Evolutionary conservation across 331 rosid species (phyloP), one percentile per base, ranked within the genome.

Genomic region (Cucumis variabilis): DNA sequence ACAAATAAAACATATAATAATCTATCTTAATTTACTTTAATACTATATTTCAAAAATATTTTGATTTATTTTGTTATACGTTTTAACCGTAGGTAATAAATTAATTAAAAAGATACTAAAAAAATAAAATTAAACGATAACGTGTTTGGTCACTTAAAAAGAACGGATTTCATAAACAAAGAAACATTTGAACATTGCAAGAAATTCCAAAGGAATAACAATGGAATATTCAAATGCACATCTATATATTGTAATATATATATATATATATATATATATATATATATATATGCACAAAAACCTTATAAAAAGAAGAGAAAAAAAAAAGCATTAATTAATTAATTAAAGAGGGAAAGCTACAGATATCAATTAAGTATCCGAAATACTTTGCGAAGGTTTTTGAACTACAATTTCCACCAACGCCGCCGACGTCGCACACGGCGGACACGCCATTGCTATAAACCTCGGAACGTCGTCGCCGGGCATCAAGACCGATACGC

Each of bases 401-500:
- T 81, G 85, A 13, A 58, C 51, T 28, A 58, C 50, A 58, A 81
- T 44, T 5, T 58, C 85, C 7, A 81, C 70, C 23, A 81, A 55
- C 68, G 84, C 8, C 23, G 83, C 68, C 68, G 85, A 17, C 85
- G 44, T 41, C 37, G 15, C 25, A 80, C 50, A 55, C 33, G 85
- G 92, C 27, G 85, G 93, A 28, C 96, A 91, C 27, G 88, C 93
- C 87, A 90, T 19, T 9, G 95, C 96, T 84, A 94, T 88, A 92
- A 94, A 94, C 87, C 71, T 94, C 11, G 96, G 96, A 27, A 94
- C 85, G 77, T 87, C 87, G 19, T 94, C 95, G 41, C 96, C 96
- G 17, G 96, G 96, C 96, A 94, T 94, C 93, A 92, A 37, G 79
- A 94, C 96, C 0, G 95, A 87, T 67, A 92, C 28, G 85, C 96